Conservation (phyloP, 257 asterid genomes). For the Cordia subcordata region DNA sequence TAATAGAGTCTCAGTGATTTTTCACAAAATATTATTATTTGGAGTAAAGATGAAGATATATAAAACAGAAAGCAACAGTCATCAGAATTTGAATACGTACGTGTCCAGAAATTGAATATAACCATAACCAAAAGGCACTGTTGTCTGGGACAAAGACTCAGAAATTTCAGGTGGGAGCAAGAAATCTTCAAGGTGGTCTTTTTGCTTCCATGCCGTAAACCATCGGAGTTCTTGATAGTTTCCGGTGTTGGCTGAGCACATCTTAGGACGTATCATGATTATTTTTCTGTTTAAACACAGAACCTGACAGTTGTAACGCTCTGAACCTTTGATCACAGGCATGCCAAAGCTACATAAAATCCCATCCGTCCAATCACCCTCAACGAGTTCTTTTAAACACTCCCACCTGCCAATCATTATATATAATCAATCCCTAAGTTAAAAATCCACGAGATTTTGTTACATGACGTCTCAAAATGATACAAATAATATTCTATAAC, state of each 20-base stretch:
- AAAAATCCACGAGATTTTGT: too few species aligned
- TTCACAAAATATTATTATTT: too few species aligned
- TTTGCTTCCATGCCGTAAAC: slow-evolving; percentile 94
- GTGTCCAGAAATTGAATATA: slow-evolving; percentile 77
- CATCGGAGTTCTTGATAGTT: slow-evolving; percentile 84
- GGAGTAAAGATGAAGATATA: too few species aligned
- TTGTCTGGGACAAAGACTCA: slow-evolving; percentile 55
- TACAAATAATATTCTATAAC: too few species aligned
- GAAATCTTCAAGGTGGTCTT: slow-evolving; percentile 66
- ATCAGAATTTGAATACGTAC: slow-evolving; percentile 33
- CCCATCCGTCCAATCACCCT: slow-evolving; percentile 89
- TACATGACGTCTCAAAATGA: too few species aligned
- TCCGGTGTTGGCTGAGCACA: slow-evolving; percentile 92
- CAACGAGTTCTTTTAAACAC: slow-evolving; percentile 66
- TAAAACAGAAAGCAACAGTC: too few species aligned
- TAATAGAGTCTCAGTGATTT: too few species aligned
- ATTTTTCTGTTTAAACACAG: slow-evolving; percentile 77
- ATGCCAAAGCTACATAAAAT: slow-evolving; percentile 83
- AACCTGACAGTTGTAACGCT: slow-evolving; percentile 88
- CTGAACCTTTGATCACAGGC: slow-evolving; percentile 83
- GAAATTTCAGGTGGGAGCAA: slow-evolving; percentile 66
- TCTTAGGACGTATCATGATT: slow-evolving; percentile 85
- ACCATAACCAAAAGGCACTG: slow-evolving; percentile 87
- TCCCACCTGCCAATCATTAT: slow-evolving; percentile 55
- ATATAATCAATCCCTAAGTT: neutral